A percentile compares a stretch with the other conserved stretches of the same genome.
These are phyloP conservation scores for Chenopodium album DNA, from an alignment of 148 eudicot genomes.

Conservation along the genomic window DNA sequence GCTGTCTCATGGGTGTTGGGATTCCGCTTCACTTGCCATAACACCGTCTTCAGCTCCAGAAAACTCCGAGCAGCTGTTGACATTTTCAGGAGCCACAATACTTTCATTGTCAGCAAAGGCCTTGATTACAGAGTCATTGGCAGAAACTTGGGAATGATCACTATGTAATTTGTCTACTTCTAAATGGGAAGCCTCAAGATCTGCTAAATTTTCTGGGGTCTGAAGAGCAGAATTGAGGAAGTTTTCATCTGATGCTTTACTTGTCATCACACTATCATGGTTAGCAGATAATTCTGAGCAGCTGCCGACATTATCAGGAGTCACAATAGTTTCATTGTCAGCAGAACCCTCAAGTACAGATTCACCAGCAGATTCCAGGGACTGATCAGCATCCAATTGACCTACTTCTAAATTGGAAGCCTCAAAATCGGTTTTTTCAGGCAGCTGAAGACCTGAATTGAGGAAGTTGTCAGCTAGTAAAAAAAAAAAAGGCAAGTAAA, in stretches of 20 bases:
- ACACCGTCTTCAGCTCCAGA: constrained; percentile 7
- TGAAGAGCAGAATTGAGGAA: constrained; percentile 15
- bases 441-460: constrained; percentile 18
- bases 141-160: constrained; percentile 14
- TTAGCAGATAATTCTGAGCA: constrained; percentile 3
- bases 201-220: constrained; percentile 20
- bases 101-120: constrained; percentile 1
- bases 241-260: constrained; percentile 4
- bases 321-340: constrained; percentile 11
- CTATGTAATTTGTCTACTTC: constrained; percentile 20
- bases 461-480: constrained; percentile 5
- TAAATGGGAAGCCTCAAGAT: constrained; percentile 17
- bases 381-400: constrained; percentile 16
- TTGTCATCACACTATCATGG: constrained; percentile 12
- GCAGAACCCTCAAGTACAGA: constrained; percentile 6
- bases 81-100: constrained; percentile 14
- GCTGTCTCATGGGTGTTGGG: background rate
- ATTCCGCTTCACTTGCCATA: constrained; percentile 14
- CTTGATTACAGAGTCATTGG: background rate
- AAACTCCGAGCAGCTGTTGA: constrained; percentile 4
- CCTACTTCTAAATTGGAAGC: constrained; percentile 21
- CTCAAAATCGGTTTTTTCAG: constrained; percentile 17
- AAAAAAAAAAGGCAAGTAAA: too few species aligned
- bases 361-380: constrained; percentile 13
- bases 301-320: constrained; percentile 18